Evolutionary conservation across 192 early-diverging fungal species (phyloP), one percentile per base, ranked within the genome.

Genomic region (Backusella tuberculispora): DNA sequence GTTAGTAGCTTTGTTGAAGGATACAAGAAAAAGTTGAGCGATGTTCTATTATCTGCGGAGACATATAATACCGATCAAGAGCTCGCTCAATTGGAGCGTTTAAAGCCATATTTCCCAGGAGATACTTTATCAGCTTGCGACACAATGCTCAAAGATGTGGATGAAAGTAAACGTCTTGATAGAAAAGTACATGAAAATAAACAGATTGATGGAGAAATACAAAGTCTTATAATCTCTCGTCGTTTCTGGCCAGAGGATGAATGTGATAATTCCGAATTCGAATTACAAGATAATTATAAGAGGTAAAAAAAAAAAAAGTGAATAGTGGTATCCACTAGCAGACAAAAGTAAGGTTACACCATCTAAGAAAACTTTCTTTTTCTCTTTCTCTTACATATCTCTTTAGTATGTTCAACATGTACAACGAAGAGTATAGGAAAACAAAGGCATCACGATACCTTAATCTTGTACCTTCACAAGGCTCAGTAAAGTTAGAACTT

Each of bases 181-280:
- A 63, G 40, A 4, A 26, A 53, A 19, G 63, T 76, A 5, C 69
- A 71, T 60, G 60, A 76, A 19, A 76, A 47, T 17, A 17, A 21
- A 4, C 19, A 40, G 38, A 24, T 56, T 10, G n/a, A n/a, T 19
- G 42, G n/a, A 13, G 13, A n/a, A 6, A 71, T 76, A 5, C 48
- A 76, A 15, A 43, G 42, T 19, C 34, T 71, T 14, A 47, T 76
- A 15, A 26, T 76, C 12, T 71, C 69, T 5, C 9, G 63, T 6
- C 41, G 41, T 19, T 76, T 64, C 46, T 76, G 75, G 75, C 73
- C 73, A n/a, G 74, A 76, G 0, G 64, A 76, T 13, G 74, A 76
- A 7, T 38, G 17, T 6, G 41, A 50, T 42, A 50, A 43, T 37
- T 60, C 63, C 19, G 42, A 56, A 9, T 53, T 53, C n/a, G 50